phyloP scores from a whole-genome alignment of 1,139 yeast genomes.

The Nakaseomyces nivariensis region DNA sequence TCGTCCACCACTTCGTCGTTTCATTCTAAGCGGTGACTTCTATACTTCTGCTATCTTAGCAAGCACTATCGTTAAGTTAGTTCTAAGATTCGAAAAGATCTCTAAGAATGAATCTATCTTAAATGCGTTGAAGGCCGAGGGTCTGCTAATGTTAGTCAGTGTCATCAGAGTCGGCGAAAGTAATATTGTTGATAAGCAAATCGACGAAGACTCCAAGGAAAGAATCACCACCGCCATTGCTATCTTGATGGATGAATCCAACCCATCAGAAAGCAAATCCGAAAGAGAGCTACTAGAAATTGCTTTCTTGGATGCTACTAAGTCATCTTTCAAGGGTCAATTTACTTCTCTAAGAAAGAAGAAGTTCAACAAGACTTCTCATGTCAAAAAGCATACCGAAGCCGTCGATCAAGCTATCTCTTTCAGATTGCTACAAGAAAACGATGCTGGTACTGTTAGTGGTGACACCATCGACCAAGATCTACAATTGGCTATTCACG shows the following conservation, averaged over 20 bases:
- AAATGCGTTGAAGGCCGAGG: conserved; percentile 91
- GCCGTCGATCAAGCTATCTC: conserved; percentile 74
- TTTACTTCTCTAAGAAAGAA: conserved; percentile 41
- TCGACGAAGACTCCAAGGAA: conserved; percentile 93
- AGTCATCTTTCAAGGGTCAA: conserved; percentile 66
- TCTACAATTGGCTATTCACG: conserved; percentile 38
- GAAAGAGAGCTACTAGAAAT: conserved; percentile 43
- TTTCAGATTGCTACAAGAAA: conserved; percentile 72
- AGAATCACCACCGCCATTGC: conserved; percentile 78
- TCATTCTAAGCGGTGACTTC: conserved; percentile 80
- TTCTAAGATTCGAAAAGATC: conserved; percentile 61
- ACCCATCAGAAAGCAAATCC: conserved; percentile 32
- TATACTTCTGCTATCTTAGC: conserved; percentile 84
- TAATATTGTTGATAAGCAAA: conserved; percentile 59
- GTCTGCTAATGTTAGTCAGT: conserved; percentile 83
- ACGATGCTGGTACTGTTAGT: conserved; percentile 34
- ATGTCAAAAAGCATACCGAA: conserved; percentile 58
- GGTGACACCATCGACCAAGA: conserved; percentile 40
- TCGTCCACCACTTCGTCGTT: conserved; percentile 70
- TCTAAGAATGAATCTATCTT: conserved; percentile 45
- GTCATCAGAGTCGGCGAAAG: conserved; percentile 85
- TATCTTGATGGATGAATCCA: conserved; percentile 59
- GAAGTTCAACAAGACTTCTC: conserved; percentile 50
- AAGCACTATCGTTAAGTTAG: conserved; percentile 80
- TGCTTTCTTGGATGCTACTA: conserved; percentile 83